Evolutionary conservation across 2,329 filamentous ascomycete species (phyloP).

Genomic region (Xylaria sp.): DNA sequence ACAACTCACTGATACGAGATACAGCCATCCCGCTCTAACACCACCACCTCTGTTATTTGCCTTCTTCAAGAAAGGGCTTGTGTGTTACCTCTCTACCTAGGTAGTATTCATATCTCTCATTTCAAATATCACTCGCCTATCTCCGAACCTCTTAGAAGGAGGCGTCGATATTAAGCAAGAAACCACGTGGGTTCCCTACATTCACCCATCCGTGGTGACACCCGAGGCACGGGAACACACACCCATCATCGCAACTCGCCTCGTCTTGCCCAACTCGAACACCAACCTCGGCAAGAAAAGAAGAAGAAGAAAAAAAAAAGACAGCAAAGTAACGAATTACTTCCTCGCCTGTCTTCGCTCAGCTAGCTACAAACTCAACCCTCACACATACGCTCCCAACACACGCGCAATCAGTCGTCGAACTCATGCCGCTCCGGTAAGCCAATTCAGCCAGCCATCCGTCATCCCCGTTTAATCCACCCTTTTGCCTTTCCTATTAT

Average conservation of each 20-base stretch:
- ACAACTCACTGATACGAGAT: too few species aligned
- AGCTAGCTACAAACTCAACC: slow-evolving; percentile 6
- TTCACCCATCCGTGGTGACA: too few species aligned
- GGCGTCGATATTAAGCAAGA: not conserved
- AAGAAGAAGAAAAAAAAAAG: slow-evolving; percentile 4
- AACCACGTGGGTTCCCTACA: not conserved
- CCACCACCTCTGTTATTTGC: too few species aligned
- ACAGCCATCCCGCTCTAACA: too few species aligned
- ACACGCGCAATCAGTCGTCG: slow-evolving; percentile 1
- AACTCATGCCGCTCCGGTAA: slow-evolving; percentile 23
- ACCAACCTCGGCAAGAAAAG: not conserved
- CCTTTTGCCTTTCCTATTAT: slow-evolving; percentile 4
- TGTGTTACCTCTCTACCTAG: too few species aligned
- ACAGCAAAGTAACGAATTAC: slow-evolving; percentile 10
- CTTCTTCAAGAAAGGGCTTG: too few species aligned
- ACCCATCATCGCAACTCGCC: not conserved
- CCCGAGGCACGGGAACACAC: too few species aligned
- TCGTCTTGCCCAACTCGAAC: slow-evolving; percentile 5
- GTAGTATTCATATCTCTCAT: too few species aligned
- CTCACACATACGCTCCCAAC: not conserved
- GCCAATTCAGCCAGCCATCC: slow-evolving; percentile 7
- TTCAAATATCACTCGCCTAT: too few species aligned
- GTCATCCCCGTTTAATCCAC: slow-evolving; percentile 4
- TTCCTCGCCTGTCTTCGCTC: slow-evolving; percentile 11
- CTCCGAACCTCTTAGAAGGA: too few species aligned